Conservation (phyloP, 192 early-diverging fungal genomes). For the Rhizophagus clarus region DNA sequence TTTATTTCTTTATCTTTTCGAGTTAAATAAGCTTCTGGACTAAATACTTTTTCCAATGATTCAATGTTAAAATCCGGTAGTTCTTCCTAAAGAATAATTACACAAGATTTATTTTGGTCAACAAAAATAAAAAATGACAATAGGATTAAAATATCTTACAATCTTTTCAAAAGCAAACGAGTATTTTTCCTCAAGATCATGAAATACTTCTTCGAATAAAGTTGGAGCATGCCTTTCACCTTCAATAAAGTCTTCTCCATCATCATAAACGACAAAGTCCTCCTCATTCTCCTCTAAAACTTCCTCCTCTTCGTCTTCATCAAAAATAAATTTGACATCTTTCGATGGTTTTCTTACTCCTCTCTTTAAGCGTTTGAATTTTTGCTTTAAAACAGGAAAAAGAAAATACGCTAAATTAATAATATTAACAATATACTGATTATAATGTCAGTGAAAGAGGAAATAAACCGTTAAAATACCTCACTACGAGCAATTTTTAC, state of each 20-base stretch:
- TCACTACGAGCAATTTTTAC: constrained; percentile 54
- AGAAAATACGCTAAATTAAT: background rate
- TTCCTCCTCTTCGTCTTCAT: constrained; percentile 13
- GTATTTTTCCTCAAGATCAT: background rate
- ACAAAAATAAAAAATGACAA: no score
- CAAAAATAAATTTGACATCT: constrained; percentile 20
- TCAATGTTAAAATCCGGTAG: constrained; percentile 2
- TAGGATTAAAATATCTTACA: background rate
- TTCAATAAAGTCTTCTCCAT: constrained; percentile 37
- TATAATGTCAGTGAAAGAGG: background rate
- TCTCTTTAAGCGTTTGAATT: constrained; percentile 69
- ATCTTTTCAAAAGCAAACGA: background rate
- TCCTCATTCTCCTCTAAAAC: constrained; percentile 11
- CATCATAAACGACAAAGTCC: constrained; percentile 31
- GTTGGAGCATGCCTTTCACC: background rate
- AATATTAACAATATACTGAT: background rate
- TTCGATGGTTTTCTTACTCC: constrained; percentile 47
- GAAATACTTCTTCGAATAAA: constrained; percentile 7
- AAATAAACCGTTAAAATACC: constrained; percentile 34
- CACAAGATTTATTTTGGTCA: background rate
- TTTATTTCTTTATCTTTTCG: constrained; percentile 90
- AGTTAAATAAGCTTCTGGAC: constrained; percentile 48
- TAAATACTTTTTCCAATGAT: background rate
- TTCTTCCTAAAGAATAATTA: background rate
- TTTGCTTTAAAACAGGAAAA: constrained; percentile 21